Conservation (phyloP, 805 yeast genomes). For the Yarrowia sp. region DNA sequence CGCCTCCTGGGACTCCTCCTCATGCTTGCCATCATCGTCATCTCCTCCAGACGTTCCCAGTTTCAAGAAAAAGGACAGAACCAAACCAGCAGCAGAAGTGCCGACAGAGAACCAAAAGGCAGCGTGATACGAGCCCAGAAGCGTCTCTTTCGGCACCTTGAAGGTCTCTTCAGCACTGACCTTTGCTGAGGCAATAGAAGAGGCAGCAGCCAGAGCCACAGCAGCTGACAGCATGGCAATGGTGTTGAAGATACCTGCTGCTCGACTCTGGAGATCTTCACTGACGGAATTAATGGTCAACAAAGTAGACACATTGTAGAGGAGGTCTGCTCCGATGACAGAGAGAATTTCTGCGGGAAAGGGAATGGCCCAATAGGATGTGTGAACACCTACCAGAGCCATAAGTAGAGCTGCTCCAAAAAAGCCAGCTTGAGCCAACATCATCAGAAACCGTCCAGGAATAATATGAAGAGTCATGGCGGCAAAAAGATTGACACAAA, state of each 20-base stretch:
- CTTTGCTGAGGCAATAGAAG: slow-evolving; percentile 38
- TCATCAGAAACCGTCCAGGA: slow-evolving; percentile 42
- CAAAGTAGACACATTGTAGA: slow-evolving; percentile 47
- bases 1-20: neutral
- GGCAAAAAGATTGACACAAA: slow-evolving; percentile 45
- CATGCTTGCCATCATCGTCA: neutral
- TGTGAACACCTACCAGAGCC: slow-evolving; percentile 41
- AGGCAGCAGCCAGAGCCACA: slow-evolving; percentile 44
- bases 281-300: slow-evolving; percentile 44
- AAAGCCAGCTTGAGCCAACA: slow-evolving; percentile 41
- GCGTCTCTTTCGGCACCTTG: slow-evolving; percentile 3
- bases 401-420: slow-evolving; percentile 42
- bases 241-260: slow-evolving; percentile 50
- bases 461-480: slow-evolving; percentile 46
- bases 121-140: slow-evolving; percentile 30
- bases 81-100: slow-evolving; percentile 35
- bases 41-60: slow-evolving; percentile 35
- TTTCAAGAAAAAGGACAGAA: slow-evolving; percentile 38
- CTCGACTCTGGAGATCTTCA: slow-evolving; percentile 43
- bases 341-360: slow-evolving; percentile 45
- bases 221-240: slow-evolving; percentile 43
- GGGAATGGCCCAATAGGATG: slow-evolving; percentile 46
- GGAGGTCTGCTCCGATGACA: slow-evolving; percentile 48
- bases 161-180: slow-evolving; percentile 26
- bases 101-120: slow-evolving; percentile 45